Percentiles rank a stretch among this genome's conserved stretches.
Evolutionary conservation across 2,329 filamentous ascomycete species (phyloP).

Genomic region (Fusarium coffeatum): DNA sequence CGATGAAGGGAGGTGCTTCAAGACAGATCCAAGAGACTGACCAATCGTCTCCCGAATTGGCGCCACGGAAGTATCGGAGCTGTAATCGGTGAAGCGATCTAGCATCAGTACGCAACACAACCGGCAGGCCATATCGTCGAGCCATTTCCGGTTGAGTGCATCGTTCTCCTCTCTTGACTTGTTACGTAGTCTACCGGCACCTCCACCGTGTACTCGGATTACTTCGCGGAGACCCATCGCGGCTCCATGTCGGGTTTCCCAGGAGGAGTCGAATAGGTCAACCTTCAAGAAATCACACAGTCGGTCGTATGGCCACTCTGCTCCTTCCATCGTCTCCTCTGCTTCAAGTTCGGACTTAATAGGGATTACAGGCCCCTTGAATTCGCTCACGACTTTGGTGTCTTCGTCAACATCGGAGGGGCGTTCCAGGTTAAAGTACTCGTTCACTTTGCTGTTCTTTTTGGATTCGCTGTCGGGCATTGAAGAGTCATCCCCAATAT

Average conservation of each 20-base stretch:
- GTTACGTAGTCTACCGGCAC: conserved; percentile 81
- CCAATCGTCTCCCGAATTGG: conserved; percentile 96
- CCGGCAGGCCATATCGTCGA: conserved; percentile 94
- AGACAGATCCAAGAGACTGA: conserved; percentile 88
- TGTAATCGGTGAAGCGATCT: conserved; percentile 97
- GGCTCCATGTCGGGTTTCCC: conserved; percentile 96
- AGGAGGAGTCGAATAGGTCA: conserved; percentile 91
- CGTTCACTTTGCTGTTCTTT: conserved; percentile 73
- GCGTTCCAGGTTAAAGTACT: conserved; percentile 92
- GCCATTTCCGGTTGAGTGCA: conserved; percentile 81
- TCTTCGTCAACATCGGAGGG: conserved; percentile 85
- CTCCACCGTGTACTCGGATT: conserved; percentile 87
- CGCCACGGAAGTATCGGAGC: conserved; percentile 95
- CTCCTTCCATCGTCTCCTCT: conserved; percentile 79
- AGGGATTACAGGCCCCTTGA: conserved; percentile 83
- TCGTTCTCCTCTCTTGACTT: conserved; percentile 82
- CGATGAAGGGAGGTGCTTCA: conserved; percentile 82
- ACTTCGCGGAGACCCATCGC: conserved; percentile 95
- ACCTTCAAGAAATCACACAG: conserved; percentile 94
- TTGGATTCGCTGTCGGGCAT: conserved; percentile 63
- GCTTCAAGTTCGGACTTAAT: conserved; percentile 89
- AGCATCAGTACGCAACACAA: conserved; percentile 97
- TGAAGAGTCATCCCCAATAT: conserved; percentile 69
- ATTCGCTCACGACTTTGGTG: conserved; percentile 91
- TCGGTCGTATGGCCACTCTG: conserved; percentile 93